Base-by-base conservation (phyloP, 768 basidiomycete species). In the Lactifluus piperatus region DNA sequence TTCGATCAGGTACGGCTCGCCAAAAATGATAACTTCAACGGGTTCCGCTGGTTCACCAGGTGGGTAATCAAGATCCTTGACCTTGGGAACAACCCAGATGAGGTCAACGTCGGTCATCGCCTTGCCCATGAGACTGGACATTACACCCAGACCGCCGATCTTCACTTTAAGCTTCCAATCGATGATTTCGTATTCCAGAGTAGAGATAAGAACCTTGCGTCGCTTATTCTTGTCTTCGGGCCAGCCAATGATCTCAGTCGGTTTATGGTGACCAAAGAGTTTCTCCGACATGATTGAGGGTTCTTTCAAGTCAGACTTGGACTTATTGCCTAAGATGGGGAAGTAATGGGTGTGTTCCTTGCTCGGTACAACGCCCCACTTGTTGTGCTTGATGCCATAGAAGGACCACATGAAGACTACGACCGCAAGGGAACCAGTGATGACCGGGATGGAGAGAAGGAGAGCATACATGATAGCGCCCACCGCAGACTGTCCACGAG, bases 91-190 rank as follows among this genome's bases (percentile, higher is more conserved):
- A 50, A 97, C 86, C 94, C 94, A 97, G 57, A 97, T 76, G 46
- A 97, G 76, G 70, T 95, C 94, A 54, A 95, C 94, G 69, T 97
- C 94, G 48, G 88, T 90, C 94, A 97, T 97, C 5, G 94, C 93
- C 72, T 95, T 97, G 63, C 94, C 94, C 94, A 97, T 97, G 36
- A 97, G 77, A 72, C 86, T 86, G 3, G 94, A 95, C 94, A 97
- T 97, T 75, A 95, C 94, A 78, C 94, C 94, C 20, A 97, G 79
- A 72, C 94, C 94, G 75, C 94, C 94, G 64, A 95, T 95, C 78
- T 95, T 95, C 77, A 97, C 94, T 73, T 97, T 97, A 62, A 94
- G 73, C 73, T 94, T 94, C 93, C 94, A 97, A 69, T 95, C 94
- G 68, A 97, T 84, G 69, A 97, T 89, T 71, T 97, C 94, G 73